These are phyloP conservation scores for Ganoderma boninense DNA, from an alignment of 1,284 basidiomycete species.

Conservation along the genomic window DNA sequence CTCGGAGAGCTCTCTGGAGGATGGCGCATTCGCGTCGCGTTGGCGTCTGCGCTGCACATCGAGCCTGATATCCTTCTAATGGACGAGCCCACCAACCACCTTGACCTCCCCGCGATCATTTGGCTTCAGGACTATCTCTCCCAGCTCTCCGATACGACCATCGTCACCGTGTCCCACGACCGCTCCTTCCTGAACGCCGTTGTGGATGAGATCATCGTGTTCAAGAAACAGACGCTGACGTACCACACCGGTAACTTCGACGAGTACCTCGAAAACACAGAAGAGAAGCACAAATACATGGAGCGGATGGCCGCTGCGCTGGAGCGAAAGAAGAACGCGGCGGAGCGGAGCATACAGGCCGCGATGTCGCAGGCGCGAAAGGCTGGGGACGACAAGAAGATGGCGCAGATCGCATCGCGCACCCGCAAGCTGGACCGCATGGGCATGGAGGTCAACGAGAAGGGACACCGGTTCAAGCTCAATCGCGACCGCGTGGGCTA, in stretches of 20 bases:
- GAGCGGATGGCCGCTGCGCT: slow-evolving; percentile 61
- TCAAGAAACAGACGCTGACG: slow-evolving; percentile 62
- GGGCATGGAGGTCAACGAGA: slow-evolving; percentile 56
- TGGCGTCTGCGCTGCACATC: slow-evolving; percentile 82
- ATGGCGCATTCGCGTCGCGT: slow-evolving; percentile 75
- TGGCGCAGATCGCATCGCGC: slow-evolving; percentile 59
- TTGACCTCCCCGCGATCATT: slow-evolving; percentile 94
- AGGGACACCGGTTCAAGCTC: slow-evolving; percentile 66
- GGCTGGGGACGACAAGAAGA: slow-evolving; percentile 68
- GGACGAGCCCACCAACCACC: slow-evolving; percentile 92
- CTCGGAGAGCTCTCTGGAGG: slow-evolving; percentile 69
- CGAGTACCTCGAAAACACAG: slow-evolving; percentile 60
- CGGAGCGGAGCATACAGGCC: slow-evolving; percentile 27
- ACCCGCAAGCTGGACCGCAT: slow-evolving; percentile 57
- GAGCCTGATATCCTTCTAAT: slow-evolving; percentile 88
- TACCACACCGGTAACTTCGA: slow-evolving; percentile 72
- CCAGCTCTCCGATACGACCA: slow-evolving; percentile 57
- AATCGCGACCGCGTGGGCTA: slow-evolving; percentile 67
- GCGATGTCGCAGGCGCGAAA: slow-evolving; percentile 32
- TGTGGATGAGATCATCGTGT: slow-evolving; percentile 72
- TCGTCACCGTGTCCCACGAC: slow-evolving; percentile 75
- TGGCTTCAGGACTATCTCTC: slow-evolving; percentile 73
- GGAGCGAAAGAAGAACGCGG: slow-evolving; percentile 56
- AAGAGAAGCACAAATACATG: slow-evolving; percentile 58
- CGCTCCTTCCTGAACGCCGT: slow-evolving; percentile 73